Conservation (phyloP, 176 grass and related monocot species). For the Aegilops tauschii region DNA sequence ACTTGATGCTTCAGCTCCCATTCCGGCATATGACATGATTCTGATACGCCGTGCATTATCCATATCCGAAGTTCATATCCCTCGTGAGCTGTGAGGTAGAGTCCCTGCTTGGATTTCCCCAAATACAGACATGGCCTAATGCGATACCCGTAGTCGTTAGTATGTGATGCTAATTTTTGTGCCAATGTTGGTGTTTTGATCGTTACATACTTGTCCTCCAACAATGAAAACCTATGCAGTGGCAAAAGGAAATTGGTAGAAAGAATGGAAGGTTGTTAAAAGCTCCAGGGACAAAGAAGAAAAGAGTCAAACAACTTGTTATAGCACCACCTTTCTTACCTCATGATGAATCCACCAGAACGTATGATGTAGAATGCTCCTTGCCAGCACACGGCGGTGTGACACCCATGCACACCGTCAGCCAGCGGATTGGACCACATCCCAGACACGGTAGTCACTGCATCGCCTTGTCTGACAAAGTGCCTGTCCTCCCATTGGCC, state of each 20-base stretch:
- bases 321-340: background rate
- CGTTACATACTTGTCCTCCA: background rate
- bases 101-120: background rate
- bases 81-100: background rate
- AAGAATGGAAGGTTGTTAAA: too few relatives aligned
- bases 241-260: too few relatives aligned
- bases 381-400: background rate
- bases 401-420: background rate
- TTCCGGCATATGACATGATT: background rate
- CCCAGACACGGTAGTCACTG: background rate
- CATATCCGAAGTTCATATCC: background rate
- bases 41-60: background rate
- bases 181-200: conserved; percentile 2
- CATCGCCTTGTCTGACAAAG: background rate
- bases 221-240: background rate
- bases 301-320: background rate
- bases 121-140: background rate
- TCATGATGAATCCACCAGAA: background rate
- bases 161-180: background rate
- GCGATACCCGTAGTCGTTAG: too few relatives aligned
- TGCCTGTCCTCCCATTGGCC: background rate
- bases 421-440: background rate
- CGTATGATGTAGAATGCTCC: background rate
- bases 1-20: background rate
- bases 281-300: background rate